A percentile compares a stretch with the other conserved stretches of the same genome.
These are phyloP conservation scores for Phytopythium ostracodes DNA, from an alignment of 352 stramenopile species.

Conservation along the genomic window DNA sequence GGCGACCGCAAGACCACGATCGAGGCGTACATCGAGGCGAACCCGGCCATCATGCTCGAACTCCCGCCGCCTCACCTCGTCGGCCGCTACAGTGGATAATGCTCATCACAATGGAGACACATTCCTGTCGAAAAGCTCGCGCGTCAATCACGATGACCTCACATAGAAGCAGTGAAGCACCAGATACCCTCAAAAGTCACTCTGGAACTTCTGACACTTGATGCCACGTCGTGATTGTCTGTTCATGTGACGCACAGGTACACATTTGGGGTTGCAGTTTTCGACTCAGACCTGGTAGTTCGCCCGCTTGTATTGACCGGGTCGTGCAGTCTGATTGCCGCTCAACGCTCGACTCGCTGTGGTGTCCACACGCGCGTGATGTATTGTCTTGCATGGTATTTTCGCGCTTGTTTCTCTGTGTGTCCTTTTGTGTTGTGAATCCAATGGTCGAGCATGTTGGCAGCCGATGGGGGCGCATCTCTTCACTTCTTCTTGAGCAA, in stretches of 20 bases:
- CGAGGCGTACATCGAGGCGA: conserved; percentile 72
- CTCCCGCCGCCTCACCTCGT: conserved; percentile 66
- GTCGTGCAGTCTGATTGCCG: neutral
- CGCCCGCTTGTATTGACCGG: neutral
- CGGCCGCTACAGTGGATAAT: conserved; percentile 76
- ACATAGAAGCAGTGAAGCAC: too few species aligned
- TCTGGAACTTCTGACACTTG: neutral
- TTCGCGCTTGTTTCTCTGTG: neutral
- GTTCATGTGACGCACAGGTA: neutral
- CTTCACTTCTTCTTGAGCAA: conserved; percentile 73
- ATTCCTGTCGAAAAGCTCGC: too few species aligned
- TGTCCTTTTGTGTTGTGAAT: neutral
- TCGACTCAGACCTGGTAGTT: neutral
- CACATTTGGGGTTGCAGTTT: neutral
- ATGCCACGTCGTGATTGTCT: neutral
- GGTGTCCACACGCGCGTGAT: neutral
- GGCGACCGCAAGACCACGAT: conserved; percentile 87
- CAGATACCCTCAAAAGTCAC: too few species aligned
- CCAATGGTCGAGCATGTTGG: neutral
- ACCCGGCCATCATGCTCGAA: conserved; percentile 82
- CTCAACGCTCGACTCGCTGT: neutral
- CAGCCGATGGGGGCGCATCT: conserved; percentile 7
- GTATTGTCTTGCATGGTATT: conserved; percentile 1
- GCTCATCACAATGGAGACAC: too few species aligned
- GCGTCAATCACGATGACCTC: too few species aligned